Base-by-base conservation (phyloP, 2,329 filamentous ascomycete species). In the Botrytis pseudocinerea region DNA sequence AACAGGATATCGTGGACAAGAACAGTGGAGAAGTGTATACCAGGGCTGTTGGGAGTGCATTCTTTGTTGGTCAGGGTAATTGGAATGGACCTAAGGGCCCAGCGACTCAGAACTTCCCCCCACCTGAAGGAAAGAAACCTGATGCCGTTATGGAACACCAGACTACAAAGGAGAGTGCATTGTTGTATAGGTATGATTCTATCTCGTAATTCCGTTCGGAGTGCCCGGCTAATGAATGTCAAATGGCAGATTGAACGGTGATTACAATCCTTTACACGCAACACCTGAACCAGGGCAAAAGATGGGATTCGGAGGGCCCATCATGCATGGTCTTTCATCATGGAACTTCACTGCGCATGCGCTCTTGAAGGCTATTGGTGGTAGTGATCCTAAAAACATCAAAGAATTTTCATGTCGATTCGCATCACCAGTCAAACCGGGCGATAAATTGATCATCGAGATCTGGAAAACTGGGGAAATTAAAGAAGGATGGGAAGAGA, bases 51-150 rank as follows among this genome's bases (percentile, higher is more conserved):
- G 88, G 88, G 9, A 89, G 85, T 77, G 87, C 85, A 0, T 93
- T 93, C 80, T 91, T 89, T 77, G 88, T 93, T 66, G 90, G 90
- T 0, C 91, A 93, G 82, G 89, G 89, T 78, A 85, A 85, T 82
- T 98, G 95, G 95, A 92, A 93, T 76, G 95, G 95, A 0, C 95
- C 95, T 57, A 97, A 97, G 85, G 95, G 94, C 8, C 93, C 94
- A 4, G 91, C 93, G 74, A 92, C 91, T 0, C 85, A 91, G 77
- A 94, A 89, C 84, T 97, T 89, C 84, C 91, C 93, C 10, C 92
- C 93, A 9, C 94, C 94, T 12, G 84, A 91, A 80, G 91, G 87
- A 76, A 89, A 90, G 83, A 84, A 85, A 69, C 92, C 94, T 25
- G 93, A 97, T 82, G 88, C 85, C 61, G 87, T 90, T 9, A 88